Evolutionary conservation across 352 stramenopile species (phyloP).

Genomic region (Ophiocytium majus): DNA sequence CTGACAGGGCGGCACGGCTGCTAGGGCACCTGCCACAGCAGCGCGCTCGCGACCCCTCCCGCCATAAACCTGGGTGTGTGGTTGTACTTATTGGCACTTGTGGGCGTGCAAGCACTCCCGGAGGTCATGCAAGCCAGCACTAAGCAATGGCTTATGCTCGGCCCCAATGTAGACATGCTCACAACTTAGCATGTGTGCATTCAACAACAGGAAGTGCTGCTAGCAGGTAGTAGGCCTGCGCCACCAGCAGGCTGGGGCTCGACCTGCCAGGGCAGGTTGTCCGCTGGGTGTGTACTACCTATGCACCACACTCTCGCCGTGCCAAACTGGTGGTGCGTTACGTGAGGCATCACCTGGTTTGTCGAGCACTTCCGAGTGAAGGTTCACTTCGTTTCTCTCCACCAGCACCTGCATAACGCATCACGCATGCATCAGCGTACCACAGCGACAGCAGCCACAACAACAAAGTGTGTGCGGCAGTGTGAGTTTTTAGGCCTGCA

Average conservation of each 20-base stretch:
- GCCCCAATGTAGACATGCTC: not conserved
- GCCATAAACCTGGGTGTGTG: too few relatives aligned
- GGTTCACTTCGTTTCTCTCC: constrained; percentile 82
- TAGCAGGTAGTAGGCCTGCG: too few relatives aligned
- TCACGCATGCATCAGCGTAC: not conserved
- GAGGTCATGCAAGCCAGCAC: too few relatives aligned
- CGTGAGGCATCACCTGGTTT: not conserved
- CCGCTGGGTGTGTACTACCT: not conserved
- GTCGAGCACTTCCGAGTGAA: constrained; percentile 86
- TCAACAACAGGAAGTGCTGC: not conserved
- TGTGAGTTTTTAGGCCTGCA: too few relatives aligned
- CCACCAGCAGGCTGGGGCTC: too few relatives aligned
- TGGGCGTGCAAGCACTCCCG: too few relatives aligned
- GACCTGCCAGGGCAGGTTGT: not conserved
- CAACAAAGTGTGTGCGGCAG: not conserved
- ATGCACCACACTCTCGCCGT: too few relatives aligned
- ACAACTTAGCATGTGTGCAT: not conserved
- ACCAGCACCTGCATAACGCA: constrained; percentile 62
- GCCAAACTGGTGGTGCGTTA: not conserved
- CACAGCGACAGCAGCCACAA: not conserved
- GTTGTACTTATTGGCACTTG: too few relatives aligned
- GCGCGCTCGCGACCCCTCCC: too few relatives aligned
- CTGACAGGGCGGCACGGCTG: too few relatives aligned
- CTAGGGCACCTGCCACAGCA: too few relatives aligned
- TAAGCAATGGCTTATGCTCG: too few relatives aligned